Evolutionary conservation across 768 basidiomycete species (phyloP).

Genomic region (Tricholoma hemisulphureum): DNA sequence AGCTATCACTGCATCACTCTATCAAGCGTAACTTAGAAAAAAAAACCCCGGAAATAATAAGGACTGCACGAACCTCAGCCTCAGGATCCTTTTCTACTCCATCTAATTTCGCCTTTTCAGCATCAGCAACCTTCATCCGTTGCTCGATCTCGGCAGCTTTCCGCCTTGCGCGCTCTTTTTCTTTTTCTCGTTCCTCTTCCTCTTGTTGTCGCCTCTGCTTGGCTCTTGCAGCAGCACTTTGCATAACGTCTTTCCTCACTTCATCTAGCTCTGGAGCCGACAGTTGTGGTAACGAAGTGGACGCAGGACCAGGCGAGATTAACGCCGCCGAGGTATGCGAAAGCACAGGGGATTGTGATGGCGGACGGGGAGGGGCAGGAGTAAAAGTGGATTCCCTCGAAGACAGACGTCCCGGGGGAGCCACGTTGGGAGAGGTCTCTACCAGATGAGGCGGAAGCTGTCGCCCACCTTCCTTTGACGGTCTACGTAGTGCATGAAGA

Average conservation of each 20-base stretch:
- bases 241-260: constrained; percentile 76
- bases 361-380: constrained; percentile 32
- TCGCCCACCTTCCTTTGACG: constrained; percentile 41
- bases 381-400: constrained; percentile 43
- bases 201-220: constrained; percentile 77
- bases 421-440: constrained; percentile 29
- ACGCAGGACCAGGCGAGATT: constrained; percentile 34
- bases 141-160: constrained; percentile 80
- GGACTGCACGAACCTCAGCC: constrained; percentile 11
- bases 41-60: background rate
- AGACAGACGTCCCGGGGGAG: constrained; percentile 36
- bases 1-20: constrained; percentile 40
- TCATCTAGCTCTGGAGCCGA: constrained; percentile 55
- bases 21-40: constrained; percentile 2
- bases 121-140: constrained; percentile 49
- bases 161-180: constrained; percentile 73
- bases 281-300: constrained; percentile 32
- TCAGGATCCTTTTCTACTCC: constrained; percentile 17
- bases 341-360: constrained; percentile 44
- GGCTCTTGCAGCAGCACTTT: constrained; percentile 79
- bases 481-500: constrained; percentile 31
- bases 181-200: constrained; percentile 78
- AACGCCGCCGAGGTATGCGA: constrained; percentile 40
- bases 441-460: constrained; percentile 61
- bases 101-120: constrained; percentile 32